phyloP scores from a whole-genome alignment of 2,329 filamentous ascomycete species.

The Neopestalotiopsis sp. region DNA sequence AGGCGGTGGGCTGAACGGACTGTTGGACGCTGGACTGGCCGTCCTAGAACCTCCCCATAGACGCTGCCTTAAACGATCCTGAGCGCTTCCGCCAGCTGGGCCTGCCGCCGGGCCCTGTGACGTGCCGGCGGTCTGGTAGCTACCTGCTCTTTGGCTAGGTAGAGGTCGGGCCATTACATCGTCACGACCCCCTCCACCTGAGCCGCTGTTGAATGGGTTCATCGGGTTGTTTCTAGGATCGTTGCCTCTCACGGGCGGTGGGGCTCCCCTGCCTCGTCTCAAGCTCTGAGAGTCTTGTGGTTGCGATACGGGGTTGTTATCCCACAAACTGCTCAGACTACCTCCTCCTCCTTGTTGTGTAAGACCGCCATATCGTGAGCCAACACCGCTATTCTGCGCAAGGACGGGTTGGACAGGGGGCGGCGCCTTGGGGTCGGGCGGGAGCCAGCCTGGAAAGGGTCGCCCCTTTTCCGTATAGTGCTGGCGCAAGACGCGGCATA shows the following conservation, averaged over 20 bases:
- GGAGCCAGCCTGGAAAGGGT: constrained; percentile 84
- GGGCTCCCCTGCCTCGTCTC: constrained; percentile 45
- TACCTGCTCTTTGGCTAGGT: constrained; percentile 75
- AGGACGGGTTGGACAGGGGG: constrained; percentile 59
- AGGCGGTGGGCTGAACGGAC: constrained; percentile 53
- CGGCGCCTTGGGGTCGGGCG: constrained; percentile 82
- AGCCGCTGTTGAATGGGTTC: constrained; percentile 39
- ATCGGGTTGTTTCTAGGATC: constrained; percentile 40
- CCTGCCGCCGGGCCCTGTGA: constrained; percentile 41
- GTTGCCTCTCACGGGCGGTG: constrained; percentile 33
- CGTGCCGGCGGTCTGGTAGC: constrained; percentile 65
- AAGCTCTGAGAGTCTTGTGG: constrained; percentile 48
- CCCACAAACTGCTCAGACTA: constrained; percentile 64
- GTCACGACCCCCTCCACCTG: constrained; percentile 37
- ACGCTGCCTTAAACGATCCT: constrained; percentile 81
- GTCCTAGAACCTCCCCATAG: constrained; percentile 71
- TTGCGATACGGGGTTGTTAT: constrained; percentile 45
- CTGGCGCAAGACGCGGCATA: constrained; percentile 88
- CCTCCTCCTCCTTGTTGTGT: constrained; percentile 41
- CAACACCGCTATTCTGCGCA: constrained; percentile 54
- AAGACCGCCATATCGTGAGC: constrained; percentile 58
- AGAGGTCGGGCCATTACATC: constrained; percentile 61
- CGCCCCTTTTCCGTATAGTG: constrained; percentile 92
- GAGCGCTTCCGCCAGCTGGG: constrained; percentile 64
- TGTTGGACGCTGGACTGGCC: constrained; percentile 55